These are phyloP conservation scores for Rhodotorula paludigena DNA, from an alignment of 768 basidiomycete species.

Conservation along the genomic window DNA sequence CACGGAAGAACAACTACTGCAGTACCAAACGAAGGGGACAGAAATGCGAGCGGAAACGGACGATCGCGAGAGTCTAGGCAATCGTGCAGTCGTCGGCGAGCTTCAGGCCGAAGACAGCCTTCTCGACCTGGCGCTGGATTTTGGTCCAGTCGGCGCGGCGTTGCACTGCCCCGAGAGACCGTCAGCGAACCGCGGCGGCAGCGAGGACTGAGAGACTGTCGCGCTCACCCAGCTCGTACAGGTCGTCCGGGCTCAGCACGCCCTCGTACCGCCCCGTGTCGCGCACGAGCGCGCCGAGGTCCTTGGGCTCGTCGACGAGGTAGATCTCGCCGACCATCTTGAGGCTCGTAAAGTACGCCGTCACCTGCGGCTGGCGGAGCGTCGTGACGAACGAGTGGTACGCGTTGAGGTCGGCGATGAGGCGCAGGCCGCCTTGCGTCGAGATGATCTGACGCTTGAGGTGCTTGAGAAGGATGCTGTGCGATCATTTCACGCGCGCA, in stretches of 20 bases:
- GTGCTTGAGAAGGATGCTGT: slow-evolving; percentile 87
- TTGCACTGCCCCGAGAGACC: slow-evolving; percentile 16
- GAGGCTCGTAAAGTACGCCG: slow-evolving; percentile 82
- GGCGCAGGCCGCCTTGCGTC: slow-evolving; percentile 83
- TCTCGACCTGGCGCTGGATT: slow-evolving; percentile 82
- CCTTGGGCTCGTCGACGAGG: slow-evolving; percentile 75
- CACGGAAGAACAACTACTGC: too few relatives aligned
- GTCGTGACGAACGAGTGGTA: slow-evolving; percentile 85
- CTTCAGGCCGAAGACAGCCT: slow-evolving; percentile 42
- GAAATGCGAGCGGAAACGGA: too few relatives aligned
- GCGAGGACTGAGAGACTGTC: background rate
- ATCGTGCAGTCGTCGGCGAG: slow-evolving; percentile 31
- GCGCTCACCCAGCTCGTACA: slow-evolving; percentile 87
- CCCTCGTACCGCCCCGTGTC: slow-evolving; percentile 96
- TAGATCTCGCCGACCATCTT: slow-evolving; percentile 98
- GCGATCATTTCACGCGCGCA: too few relatives aligned
- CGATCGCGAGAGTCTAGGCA: background rate
- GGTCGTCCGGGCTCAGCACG: slow-evolving; percentile 88
- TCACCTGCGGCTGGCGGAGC: slow-evolving; percentile 76
- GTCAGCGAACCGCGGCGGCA: background rate
- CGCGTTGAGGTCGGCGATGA: slow-evolving; percentile 91
- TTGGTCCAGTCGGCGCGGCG: slow-evolving; percentile 77
- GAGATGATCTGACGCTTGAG: slow-evolving; percentile 97
- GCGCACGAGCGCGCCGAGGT: slow-evolving; percentile 88
- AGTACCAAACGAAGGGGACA: too few relatives aligned